Evolutionary conservation across 2,329 filamentous ascomycete genomes (phyloP).

Genomic region (Capronia coronata): DNA sequence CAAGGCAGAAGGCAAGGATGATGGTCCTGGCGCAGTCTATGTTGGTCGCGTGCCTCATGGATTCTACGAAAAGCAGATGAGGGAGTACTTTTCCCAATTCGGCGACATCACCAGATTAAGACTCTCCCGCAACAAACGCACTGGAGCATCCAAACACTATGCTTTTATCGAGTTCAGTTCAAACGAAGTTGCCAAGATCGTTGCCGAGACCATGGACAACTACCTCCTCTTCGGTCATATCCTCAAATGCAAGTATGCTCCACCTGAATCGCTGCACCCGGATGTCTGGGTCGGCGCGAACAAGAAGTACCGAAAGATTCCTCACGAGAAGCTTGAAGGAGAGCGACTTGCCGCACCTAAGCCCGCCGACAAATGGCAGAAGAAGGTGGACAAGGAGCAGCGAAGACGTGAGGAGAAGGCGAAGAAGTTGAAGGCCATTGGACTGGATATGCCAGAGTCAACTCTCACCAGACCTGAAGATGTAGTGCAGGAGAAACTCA

Average conservation of each 20-base stretch:
- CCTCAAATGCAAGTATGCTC: slow-evolving; percentile 75
- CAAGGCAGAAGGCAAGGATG: slow-evolving; percentile 40
- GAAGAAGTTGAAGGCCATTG: slow-evolving; percentile 69
- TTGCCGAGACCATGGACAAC: slow-evolving; percentile 93
- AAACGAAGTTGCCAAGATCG: slow-evolving; percentile 77
- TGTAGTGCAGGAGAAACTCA: slow-evolving; percentile 32
- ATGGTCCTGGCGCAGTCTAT: slow-evolving; percentile 70
- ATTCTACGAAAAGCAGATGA: slow-evolving; percentile 97
- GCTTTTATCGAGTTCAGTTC: slow-evolving; percentile 85
- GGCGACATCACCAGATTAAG: slow-evolving; percentile 72
- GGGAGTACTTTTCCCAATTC: slow-evolving; percentile 88
- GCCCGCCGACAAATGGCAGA: slow-evolving; percentile 70
- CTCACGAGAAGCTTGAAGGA: slow-evolving; percentile 80
- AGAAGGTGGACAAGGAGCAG: slow-evolving; percentile 66
- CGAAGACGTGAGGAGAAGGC: slow-evolving; percentile 61
- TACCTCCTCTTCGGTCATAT: slow-evolving; percentile 94
- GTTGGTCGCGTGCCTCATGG: slow-evolving; percentile 83
- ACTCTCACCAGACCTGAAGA: slow-evolving; percentile 59
- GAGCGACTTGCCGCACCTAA: slow-evolving; percentile 65
- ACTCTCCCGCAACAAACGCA: slow-evolving; percentile 85
- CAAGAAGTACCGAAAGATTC: slow-evolving; percentile 78
- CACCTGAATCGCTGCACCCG: slow-evolving; percentile 68
- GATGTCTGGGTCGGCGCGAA: slow-evolving; percentile 87
- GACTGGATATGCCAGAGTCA: slow-evolving; percentile 75
- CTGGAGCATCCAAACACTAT: slow-evolving; percentile 85